A percentile compares a stretch with the other conserved stretches of the same genome.
Conservation (phyloP, 805 yeast genomes). For the Metschnikowia baotianmanensis region DNA sequence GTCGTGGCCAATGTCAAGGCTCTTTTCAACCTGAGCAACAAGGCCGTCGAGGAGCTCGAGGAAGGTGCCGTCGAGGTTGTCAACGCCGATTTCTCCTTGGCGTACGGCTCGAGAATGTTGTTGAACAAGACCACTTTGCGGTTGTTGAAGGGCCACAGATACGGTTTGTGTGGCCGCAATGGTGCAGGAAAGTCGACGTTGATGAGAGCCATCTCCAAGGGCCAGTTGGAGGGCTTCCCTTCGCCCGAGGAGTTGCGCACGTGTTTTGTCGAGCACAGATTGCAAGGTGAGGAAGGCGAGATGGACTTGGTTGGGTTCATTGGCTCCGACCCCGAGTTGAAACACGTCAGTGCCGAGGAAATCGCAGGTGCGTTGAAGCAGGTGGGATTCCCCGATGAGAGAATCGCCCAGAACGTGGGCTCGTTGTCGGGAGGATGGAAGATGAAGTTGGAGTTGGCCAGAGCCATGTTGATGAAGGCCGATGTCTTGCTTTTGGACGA, state of each 20-base stretch:
- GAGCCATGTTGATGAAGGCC: constrained; percentile 97
- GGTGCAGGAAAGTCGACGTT: constrained; percentile 99
- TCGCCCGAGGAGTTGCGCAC: constrained; percentile 81
- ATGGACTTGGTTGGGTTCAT: constrained; percentile 85
- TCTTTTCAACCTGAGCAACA: constrained; percentile 47
- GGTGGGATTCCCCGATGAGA: constrained; percentile 90
- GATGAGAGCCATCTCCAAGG: constrained; percentile 95
- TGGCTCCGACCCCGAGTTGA: constrained; percentile 82
- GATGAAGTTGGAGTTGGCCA: constrained; percentile 97
- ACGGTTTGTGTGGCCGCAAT: constrained; percentile 96
- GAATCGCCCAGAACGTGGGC: constrained; percentile 88
- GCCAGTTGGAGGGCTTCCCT: constrained; percentile 97
- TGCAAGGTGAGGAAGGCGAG: constrained; percentile 93
- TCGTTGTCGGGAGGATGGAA: constrained; percentile 99
- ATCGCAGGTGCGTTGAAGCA: constrained; percentile 72
- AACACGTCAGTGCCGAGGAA: constrained; percentile 59
- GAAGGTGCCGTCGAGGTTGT: constrained; percentile 90
- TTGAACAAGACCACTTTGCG: constrained; percentile 88
- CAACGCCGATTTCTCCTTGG: constrained; percentile 91
- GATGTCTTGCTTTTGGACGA: constrained; percentile 93
- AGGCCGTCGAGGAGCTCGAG: constrained; percentile 50
- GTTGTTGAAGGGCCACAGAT: constrained; percentile 90
- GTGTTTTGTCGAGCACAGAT: constrained; percentile 94
- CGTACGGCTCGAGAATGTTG: constrained; percentile 97
- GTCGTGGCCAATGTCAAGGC: constrained; percentile 49